These are phyloP conservation scores for Lolium rigidum DNA, from an alignment of 176 grass and related monocot species.

Conservation along the genomic window DNA sequence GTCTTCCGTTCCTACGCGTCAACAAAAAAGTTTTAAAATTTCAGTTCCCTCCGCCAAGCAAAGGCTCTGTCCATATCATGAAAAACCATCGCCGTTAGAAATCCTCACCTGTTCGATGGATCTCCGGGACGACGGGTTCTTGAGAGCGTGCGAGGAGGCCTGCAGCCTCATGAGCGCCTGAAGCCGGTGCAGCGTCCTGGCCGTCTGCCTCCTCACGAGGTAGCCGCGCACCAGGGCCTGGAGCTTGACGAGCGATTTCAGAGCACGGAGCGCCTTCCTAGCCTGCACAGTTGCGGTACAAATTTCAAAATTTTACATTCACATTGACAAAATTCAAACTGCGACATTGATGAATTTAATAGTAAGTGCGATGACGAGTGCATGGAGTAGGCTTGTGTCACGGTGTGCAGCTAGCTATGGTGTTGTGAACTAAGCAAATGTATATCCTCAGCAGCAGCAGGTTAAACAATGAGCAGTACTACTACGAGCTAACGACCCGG, in stretches of 20 bases:
- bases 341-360: neutral
- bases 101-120: conserved; percentile 45
- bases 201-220: conserved; percentile 80
- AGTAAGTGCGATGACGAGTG: conserved; percentile 17
- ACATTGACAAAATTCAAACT: neutral
- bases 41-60: no score
- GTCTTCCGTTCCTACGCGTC: conserved; percentile 49
- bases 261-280: conserved; percentile 81
- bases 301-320: conserved; percentile 38
- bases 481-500: conserved; percentile 28
- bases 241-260: conserved; percentile 85
- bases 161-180: conserved; percentile 83
- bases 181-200: conserved; percentile 65
- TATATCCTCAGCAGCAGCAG: neutral
- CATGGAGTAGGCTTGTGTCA: conserved; percentile 46
- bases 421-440: conserved; percentile 30
- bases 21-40: neutral
- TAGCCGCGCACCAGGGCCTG: conserved; percentile 87
- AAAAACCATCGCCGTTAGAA: neutral
- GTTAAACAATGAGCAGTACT: conserved; percentile 29
- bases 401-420: conserved; percentile 2
- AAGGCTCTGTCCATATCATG: no score
- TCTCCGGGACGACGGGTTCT: conserved; percentile 35
- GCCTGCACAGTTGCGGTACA: conserved; percentile 45
- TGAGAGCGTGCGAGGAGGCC: conserved; percentile 29